Evolutionary conservation across 106 monocot species (phyloP).

Genomic region (Dioscorea alata): DNA sequence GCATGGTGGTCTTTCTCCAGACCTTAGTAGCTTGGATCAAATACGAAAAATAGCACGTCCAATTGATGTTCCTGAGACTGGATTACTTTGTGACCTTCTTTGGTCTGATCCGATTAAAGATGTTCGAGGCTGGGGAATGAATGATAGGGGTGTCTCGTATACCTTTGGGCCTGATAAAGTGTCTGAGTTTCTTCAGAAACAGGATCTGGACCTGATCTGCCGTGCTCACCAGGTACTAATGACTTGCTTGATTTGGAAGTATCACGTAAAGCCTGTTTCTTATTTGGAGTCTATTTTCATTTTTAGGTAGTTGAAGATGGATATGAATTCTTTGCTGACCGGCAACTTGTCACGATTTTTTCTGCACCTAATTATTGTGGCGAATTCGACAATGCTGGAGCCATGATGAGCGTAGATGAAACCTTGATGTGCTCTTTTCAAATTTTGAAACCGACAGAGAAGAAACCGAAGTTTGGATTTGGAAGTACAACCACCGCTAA

Average conservation of each 20-base stretch:
- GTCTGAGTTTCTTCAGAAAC: slow-evolving; percentile 1
- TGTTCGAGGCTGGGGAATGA: slow-evolving; percentile 4
- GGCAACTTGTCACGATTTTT: not conserved
- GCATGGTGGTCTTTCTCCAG: slow-evolving; percentile 1
- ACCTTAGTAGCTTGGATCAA: not conserved
- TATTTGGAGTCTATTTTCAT: not conserved
- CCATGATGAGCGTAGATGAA: not conserved
- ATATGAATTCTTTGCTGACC: slow-evolving; percentile 2
- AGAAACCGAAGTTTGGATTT: not conserved
- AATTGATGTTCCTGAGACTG: not conserved
- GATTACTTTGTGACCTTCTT: slow-evolving; percentile 4
- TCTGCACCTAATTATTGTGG: slow-evolving; percentile 1
- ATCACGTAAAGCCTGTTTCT: not conserved
- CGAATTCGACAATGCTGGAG: not conserved
- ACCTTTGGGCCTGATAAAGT: slow-evolving; percentile 2
- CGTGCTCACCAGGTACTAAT: slow-evolving; percentile 3
- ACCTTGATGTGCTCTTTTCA: not conserved
- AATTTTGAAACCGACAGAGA: not conserved
- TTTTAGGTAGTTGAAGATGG: slow-evolving; percentile 4
- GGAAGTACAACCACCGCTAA: not conserved
- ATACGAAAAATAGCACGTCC: not conserved
- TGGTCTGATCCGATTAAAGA: slow-evolving; percentile 1
- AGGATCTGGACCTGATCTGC: slow-evolving; percentile 3
- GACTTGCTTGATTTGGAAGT: not conserved
- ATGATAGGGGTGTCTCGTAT: not conserved